Evolutionary conservation across 345 rosid genomes (phyloP).

Genomic region (Eucalyptus curtisii): DNA sequence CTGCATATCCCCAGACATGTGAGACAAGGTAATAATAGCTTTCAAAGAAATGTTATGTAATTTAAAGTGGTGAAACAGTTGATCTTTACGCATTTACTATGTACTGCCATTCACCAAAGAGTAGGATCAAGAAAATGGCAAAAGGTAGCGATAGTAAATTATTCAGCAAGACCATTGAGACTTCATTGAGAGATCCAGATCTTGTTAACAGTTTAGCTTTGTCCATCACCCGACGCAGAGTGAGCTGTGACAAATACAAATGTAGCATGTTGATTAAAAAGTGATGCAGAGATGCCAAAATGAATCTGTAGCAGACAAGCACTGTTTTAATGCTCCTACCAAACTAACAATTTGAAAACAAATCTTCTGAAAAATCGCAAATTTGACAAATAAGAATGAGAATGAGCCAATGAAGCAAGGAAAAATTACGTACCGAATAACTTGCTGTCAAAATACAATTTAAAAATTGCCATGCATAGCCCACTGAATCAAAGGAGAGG

Average conservation of each 20-base stretch:
- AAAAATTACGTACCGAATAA: conserved; percentile 50
- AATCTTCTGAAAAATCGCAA: neutral
- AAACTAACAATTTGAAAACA: neutral
- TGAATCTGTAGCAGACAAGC: neutral
- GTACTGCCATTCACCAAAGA: conserved; percentile 71
- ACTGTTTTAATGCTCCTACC: neutral
- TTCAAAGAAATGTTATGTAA: neutral
- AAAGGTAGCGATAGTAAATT: conserved; percentile 77
- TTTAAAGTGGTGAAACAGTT: neutral
- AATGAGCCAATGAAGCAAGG: neutral
- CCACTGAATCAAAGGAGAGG: conserved; percentile 62
- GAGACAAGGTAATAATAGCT: neutral
- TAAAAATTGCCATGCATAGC: conserved; percentile 70
- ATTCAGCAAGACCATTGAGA: conserved; percentile 91
- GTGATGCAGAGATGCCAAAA: neutral
- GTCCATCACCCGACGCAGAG: conserved; percentile 72
- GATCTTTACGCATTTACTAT: conserved; percentile 39
- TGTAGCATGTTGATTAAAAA: neutral
- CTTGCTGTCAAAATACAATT: conserved; percentile 86
- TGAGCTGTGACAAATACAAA: conserved; percentile 40
- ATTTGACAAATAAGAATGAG: neutral
- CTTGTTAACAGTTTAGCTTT: conserved; percentile 72
- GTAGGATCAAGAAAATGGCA: conserved; percentile 46
- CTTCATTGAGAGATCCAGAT: conserved; percentile 68
- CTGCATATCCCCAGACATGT: conserved; percentile 19